Evolutionary conservation across 306 rosid genomes (phyloP), one percentile per base, ranked within the genome.

Genomic region (Acmispon strigosus): DNA sequence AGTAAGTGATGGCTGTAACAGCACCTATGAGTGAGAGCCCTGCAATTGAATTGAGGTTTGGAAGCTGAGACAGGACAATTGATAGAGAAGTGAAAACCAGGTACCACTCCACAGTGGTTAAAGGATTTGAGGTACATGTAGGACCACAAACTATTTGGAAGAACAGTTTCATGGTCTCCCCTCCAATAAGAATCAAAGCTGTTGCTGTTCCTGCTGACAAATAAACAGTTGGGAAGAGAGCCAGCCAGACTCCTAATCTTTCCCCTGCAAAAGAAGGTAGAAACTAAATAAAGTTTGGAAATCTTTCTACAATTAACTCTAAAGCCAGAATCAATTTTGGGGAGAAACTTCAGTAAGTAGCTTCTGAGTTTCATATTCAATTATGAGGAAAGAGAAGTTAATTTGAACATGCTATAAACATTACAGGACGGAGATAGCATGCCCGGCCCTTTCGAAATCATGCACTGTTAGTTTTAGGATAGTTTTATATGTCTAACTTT

Each of bases 201-300:
- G 99, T 94, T 45, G 96, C 99, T 6, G 99, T 94, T 83, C 99
- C 99, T 1, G 99, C 99, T n/a, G 99, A 94, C 22, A 91, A 77
- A 74, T 94, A 94, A 20, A 89, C 92, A 15, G 99, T 91, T 2
- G 99, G 99, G 72, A 94, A 94, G 27, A 94, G 92, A 19, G 97
- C 95, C 42, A 94, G 99, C 99, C 99, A 94, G 4, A 94, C 91
- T 8, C 99, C 99, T 80, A 94, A 85, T 74, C 92, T 86, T 86
- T 94, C 97, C 69, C 99, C 99, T 94, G 80, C 76, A 76, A 71
- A 72, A 72, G 17, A 62, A 73, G 19, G 72, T 67, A 56, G 6
- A 74, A 42, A 10, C 62, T 18, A 2, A 27, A 4, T 27, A 4
- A 2, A 27, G 32, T 27, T 27, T 27, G 32, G 32, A 27, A 27